Conservation (phyloP, 768 basidiomycete species). For the Naganishia kalamii region DNA sequence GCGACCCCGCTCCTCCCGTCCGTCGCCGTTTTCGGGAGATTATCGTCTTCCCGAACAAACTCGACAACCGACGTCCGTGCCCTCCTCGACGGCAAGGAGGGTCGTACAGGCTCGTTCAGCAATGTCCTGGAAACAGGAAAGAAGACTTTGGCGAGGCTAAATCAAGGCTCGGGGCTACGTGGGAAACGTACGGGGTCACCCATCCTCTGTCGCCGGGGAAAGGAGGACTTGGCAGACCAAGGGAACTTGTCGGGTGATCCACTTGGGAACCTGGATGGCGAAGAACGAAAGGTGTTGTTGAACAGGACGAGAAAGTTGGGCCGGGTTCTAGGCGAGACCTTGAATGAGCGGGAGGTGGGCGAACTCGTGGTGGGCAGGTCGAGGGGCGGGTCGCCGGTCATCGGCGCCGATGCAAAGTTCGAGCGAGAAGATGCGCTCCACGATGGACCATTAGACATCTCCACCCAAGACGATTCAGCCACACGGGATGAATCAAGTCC, state of each 20-base stretch:
- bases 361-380: neutral
- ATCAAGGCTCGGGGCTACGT: neutral
- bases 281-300: neutral
- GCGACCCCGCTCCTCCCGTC: neutral
- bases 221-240: neutral
- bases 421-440: neutral
- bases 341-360: neutral
- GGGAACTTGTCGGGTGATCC: no score
- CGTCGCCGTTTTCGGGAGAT: neutral
- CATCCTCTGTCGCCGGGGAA: neutral
- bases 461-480: no score
- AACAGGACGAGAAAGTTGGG: conserved; percentile 12
- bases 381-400: neutral
- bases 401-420: neutral
- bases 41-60: neutral
- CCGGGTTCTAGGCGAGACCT: neutral
- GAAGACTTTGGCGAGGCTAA: neutral
- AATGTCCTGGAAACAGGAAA: neutral
- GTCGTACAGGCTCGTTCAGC: neutral
- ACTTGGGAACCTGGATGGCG: neutral
- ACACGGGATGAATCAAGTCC: neutral
- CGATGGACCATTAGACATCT: no score
- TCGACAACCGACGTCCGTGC: neutral
- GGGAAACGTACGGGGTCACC: neutral
- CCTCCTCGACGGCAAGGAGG: neutral